These are phyloP conservation scores for Arabidopsis lyrata DNA, from an alignment of 441 rosid genomes.

Conservation along the genomic window DNA sequence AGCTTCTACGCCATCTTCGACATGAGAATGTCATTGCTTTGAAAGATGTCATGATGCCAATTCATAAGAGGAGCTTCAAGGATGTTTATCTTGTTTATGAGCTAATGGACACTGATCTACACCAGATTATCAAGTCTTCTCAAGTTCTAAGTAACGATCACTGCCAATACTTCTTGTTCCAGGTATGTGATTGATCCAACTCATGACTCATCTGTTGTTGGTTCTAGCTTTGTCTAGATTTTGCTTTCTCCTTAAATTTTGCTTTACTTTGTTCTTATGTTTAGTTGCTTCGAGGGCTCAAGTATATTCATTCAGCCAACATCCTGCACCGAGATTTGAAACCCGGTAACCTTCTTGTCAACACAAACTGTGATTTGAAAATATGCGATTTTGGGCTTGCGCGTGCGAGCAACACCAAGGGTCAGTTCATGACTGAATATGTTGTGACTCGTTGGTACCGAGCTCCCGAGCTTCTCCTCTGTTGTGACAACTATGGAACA, in stretches of 20 bases:
- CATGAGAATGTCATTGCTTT: constrained; percentile 80
- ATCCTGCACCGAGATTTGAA: constrained; percentile 89
- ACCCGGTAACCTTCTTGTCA: constrained; percentile 84
- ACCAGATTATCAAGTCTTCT: constrained; percentile 84
- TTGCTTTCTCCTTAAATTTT: background rate
- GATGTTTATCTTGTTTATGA: constrained; percentile 86
- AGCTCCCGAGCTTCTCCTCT: constrained; percentile 55
- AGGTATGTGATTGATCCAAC: constrained; percentile 47
- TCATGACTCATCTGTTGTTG: constrained; percentile 49
- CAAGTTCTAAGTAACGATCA: constrained; percentile 83
- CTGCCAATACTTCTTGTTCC: constrained; percentile 88
- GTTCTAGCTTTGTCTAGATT: constrained; percentile 64
- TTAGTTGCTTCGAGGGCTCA: constrained; percentile 86
- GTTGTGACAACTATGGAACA: constrained; percentile 52
- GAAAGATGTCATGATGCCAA: constrained; percentile 84
- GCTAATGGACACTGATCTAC: constrained; percentile 75
- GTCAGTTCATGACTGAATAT: constrained; percentile 55
- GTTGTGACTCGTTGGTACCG: constrained; percentile 58
- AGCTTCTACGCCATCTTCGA: constrained; percentile 81
- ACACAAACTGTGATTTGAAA: constrained; percentile 87
- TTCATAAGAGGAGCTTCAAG: constrained; percentile 64
- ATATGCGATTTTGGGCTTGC: constrained; percentile 77
- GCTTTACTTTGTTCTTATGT: constrained; percentile 43
- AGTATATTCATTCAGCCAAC: constrained; percentile 92
- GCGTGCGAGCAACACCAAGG: constrained; percentile 62